Evolutionary conservation across 148 eudicot genomes (phyloP).

Genomic region (Cornus florida): DNA sequence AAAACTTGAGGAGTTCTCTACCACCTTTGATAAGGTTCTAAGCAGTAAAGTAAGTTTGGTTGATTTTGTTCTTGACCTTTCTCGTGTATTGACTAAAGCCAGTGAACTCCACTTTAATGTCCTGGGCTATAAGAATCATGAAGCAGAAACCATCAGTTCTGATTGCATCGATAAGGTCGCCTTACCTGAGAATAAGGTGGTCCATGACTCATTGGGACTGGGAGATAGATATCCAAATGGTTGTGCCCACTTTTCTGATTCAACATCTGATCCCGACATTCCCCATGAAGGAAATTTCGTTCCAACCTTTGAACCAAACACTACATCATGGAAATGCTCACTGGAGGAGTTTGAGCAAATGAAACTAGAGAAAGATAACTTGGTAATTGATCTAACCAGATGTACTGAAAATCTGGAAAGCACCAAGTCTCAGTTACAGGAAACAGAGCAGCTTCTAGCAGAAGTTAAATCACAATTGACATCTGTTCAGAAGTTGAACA

Average conservation of each 20-base stretch:
- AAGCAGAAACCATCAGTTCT: constrained; percentile 56
- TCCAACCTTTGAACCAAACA: constrained; percentile 51
- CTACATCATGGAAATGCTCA: constrained; percentile 53
- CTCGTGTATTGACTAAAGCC: constrained; percentile 60
- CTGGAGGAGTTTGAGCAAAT: constrained; percentile 70
- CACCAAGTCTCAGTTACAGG: constrained; percentile 57
- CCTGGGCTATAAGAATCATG: constrained; percentile 58
- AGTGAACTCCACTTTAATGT: constrained; percentile 58
- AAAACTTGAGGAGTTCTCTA: constrained; percentile 52
- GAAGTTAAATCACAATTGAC: constrained; percentile 73
- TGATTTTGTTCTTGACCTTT: constrained; percentile 69
- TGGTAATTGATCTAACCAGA: constrained; percentile 55
- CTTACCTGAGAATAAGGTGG: constrained; percentile 71
- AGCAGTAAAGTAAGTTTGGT: constrained; percentile 37
- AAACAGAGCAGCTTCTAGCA: constrained; percentile 59
- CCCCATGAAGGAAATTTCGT: constrained; percentile 77
- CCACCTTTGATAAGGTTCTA: constrained; percentile 48
- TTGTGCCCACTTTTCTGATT: constrained; percentile 63
- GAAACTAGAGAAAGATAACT: constrained; percentile 62
- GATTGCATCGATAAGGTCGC: constrained; percentile 95
- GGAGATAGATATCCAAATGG: constrained; percentile 55
- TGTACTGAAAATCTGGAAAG: constrained; percentile 62
- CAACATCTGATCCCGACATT: constrained; percentile 74
- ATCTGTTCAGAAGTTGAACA: constrained; percentile 64
- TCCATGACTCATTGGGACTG: constrained; percentile 34